Evolutionary conservation across 352 stramenopile species (phyloP), one percentile per base, ranked within the genome.

Genomic region (Pythium biforme): DNA sequence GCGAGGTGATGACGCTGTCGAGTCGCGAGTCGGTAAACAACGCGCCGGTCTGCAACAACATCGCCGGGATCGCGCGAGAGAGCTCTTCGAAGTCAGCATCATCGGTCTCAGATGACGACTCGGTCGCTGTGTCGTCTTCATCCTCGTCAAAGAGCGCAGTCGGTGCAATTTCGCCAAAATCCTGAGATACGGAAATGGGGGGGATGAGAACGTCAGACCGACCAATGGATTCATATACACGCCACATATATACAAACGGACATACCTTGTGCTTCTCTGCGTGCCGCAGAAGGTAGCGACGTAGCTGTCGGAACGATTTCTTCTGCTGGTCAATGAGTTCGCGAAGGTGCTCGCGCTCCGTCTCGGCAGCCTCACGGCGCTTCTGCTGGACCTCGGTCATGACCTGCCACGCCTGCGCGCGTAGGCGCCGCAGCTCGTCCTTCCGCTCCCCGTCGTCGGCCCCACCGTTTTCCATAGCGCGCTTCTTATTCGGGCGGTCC

Each of bases 371-470:
- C n/a, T 62, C 55, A 15, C 55, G 41, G 9, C 55, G 55, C 22
- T 55, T 54, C 29, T 47, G 27, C 31, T 62, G 55, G n/a, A 27
- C 5, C 57, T 64, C 48, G 23, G 33, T 45, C 37, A 64, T 45
- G 10, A 47, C 46, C 57, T 64, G 57, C 57, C 57, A 64, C 22
- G 37, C 57, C 19, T 56, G 27, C 23, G 57, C 57, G 9, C 46
- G 57, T 20, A 55, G 23, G 6, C 49, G 55, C 3, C 48, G 17
- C 65, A 56, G 11, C 62, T 66, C 4, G 48, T 59, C 43, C 52
- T 49, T n/a, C 63, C 17, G 11, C 62, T 23, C 6, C 50, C 19
- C n/a, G 56, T 67, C 15, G 56, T 54, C 3, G 39, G 64, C 29
- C 20, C 62, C 14, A 34, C 3, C 22, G 14, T 8, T 37, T 8